Conservation (phyloP, 2,329 filamentous ascomycete genomes). For the Coleophoma eucalyptorum region DNA sequence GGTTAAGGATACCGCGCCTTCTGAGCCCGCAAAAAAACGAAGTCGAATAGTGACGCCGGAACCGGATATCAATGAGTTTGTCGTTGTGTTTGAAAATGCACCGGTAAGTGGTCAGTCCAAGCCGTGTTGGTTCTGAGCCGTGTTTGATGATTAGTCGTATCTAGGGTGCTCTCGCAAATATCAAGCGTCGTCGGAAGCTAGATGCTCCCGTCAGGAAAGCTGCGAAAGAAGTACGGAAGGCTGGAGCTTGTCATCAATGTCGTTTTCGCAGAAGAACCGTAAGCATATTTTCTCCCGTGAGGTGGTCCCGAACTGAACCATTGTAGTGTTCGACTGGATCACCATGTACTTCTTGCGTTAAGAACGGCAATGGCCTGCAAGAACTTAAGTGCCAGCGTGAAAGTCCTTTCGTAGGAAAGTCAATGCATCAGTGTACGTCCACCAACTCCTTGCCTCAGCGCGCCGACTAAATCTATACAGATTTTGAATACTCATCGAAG, state of each 20-base stretch:
- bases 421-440: constrained; percentile 16
- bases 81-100: constrained; percentile 20
- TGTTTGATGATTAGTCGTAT: too few relatives aligned
- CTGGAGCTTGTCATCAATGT: constrained; percentile 24
- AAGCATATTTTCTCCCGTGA: background rate
- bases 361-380: constrained; percentile 17
- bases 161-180: constrained; percentile 13
- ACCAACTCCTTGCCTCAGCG: too few relatives aligned
- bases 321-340: constrained; percentile 18
- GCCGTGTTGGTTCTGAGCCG: too few relatives aligned
- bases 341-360: constrained; percentile 18
- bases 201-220: constrained; percentile 20
- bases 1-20: constrained; percentile 11
- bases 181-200: constrained; percentile 16
- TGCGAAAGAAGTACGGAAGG: constrained; percentile 19
- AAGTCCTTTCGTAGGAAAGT: constrained; percentile 16
- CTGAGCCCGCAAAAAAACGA: constrained; percentile 10
- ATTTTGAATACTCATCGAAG: constrained; percentile 18
- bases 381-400: constrained; percentile 20
- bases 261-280: constrained; percentile 23
- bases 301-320: background rate
- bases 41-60: background rate
- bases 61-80: constrained; percentile 13
- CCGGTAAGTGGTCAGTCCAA: constrained; percentile 1
- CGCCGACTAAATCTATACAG: background rate